Percentiles rank a stretch among this genome's conserved stretches.
Conservation (phyloP, 2,329 filamentous ascomycete species). For the Penicillium sp. region DNA sequence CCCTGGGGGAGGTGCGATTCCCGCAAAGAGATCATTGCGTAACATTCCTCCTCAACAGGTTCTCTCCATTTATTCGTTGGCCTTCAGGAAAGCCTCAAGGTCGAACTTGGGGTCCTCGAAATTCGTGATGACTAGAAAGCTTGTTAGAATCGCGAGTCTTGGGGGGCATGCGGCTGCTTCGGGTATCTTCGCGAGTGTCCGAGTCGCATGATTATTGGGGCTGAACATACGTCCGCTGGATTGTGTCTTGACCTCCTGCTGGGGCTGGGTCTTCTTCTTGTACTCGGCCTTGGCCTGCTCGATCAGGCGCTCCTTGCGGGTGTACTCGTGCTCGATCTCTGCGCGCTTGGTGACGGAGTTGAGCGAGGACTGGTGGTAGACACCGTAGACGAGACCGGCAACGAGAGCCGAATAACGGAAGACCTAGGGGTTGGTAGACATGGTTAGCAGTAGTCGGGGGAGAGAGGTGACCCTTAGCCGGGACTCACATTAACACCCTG, state of each 20-base stretch:
- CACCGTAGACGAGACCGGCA: constrained; percentile 90
- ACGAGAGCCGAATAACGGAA: constrained; percentile 94
- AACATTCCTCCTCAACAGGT: constrained; percentile 31
- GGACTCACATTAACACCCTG: constrained; percentile 67
- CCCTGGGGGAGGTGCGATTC: constrained; percentile 35
- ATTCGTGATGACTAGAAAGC: constrained; percentile 65
- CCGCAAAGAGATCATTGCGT: constrained; percentile 33
- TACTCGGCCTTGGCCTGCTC: constrained; percentile 89
- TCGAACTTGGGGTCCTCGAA: constrained; percentile 88
- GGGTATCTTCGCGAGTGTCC: constrained; percentile 2
- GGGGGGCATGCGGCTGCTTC: constrained; percentile 5
- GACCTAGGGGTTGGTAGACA: constrained; percentile 62
- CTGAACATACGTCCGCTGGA: constrained; percentile 36
- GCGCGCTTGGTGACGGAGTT: constrained; percentile 68
- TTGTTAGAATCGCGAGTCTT: constrained; percentile 12
- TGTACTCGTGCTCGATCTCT: constrained; percentile 77
- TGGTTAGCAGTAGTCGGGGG: constrained; percentile 23
- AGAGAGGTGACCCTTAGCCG: constrained; percentile 16
- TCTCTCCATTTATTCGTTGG: constrained; percentile 51
- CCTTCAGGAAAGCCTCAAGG: constrained; percentile 78
- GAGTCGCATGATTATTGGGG: background rate
- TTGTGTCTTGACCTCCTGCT: constrained; percentile 44
- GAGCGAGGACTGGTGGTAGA: constrained; percentile 88
- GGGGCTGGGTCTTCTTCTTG: constrained; percentile 69
- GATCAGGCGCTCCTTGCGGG: constrained; percentile 90